Conservation (phyloP, 139 green algal genomes). For the Haematococcus sp. region DNA sequence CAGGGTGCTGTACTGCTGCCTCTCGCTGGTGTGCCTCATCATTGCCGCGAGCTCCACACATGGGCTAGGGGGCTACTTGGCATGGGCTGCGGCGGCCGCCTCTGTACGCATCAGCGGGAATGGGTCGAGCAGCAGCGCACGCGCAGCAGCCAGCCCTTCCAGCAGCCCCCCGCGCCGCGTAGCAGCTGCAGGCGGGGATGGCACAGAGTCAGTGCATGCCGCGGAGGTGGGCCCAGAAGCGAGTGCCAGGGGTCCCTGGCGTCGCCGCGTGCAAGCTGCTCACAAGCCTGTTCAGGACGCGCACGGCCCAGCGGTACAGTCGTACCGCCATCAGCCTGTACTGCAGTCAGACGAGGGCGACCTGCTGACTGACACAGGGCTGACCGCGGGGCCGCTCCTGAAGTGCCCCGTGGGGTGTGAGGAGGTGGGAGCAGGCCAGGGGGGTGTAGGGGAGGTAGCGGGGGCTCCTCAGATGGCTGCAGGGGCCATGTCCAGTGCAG, state of each 20-base stretch:
- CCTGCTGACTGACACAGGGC: not conserved
- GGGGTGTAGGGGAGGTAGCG: too few species aligned
- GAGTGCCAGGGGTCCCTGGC: not conserved
- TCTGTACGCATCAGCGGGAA: not conserved
- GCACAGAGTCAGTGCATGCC: not conserved
- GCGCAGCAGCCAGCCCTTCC: not conserved
- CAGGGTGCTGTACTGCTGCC: slow-evolving; percentile 70
- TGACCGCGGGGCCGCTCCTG: not conserved
- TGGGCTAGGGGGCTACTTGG: slow-evolving; percentile 69
- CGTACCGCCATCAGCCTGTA: not conserved
- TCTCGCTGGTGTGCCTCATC: slow-evolving; percentile 64
- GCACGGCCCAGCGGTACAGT: not conserved
- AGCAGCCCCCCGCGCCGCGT: not conserved
- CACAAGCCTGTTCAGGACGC: not conserved
- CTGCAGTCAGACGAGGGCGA: not conserved
- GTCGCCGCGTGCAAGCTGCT: not conserved
- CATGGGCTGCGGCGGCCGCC: slow-evolving; percentile 21
- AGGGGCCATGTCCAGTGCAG: too few species aligned
- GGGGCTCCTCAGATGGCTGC: too few species aligned
- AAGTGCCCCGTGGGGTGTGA: too few species aligned
- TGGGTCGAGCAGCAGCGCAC: slow-evolving; percentile 1
- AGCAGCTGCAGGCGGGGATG: not conserved
- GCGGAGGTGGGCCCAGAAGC: not conserved
- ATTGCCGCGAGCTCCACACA: slow-evolving; percentile 73
- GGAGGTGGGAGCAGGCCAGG: too few species aligned